Evolutionary conservation across 106 monocot species (phyloP).

Genomic region (Dioscorea dumetorum): DNA sequence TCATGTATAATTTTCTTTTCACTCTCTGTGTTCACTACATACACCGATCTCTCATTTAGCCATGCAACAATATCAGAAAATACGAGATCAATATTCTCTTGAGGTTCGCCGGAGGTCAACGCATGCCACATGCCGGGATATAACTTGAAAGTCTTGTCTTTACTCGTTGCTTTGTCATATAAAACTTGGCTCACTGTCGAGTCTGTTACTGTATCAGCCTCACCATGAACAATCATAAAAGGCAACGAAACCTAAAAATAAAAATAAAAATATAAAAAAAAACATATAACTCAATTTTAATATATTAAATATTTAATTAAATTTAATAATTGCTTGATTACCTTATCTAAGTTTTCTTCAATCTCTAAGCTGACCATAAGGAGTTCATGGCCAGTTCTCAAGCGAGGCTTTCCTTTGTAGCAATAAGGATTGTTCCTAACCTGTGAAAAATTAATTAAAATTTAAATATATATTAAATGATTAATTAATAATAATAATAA

Average conservation of each 20-base stretch:
- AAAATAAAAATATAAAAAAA: no score
- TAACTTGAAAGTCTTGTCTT: conserved; percentile 59
- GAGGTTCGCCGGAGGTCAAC: conserved; percentile 56
- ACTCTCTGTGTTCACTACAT: conserved; percentile 5
- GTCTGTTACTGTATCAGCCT: conserved; percentile 57
- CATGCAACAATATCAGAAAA: conserved; percentile 60
- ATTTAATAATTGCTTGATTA: neutral
- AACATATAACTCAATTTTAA: no score
- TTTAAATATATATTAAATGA: neutral
- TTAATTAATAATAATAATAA: neutral
- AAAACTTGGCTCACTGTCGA: conserved; percentile 41
- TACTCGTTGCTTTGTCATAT: conserved; percentile 39
- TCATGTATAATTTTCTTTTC: conserved; percentile 22
- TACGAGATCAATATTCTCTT: conserved; percentile 53
- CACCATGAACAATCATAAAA: conserved; percentile 67
- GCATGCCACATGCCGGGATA: conserved; percentile 86
- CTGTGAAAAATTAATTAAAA: conserved; percentile 7
- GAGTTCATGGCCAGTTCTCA: conserved; percentile 44
- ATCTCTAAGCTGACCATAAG: conserved; percentile 37
- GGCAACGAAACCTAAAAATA: conserved; percentile 49
- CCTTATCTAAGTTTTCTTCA: conserved; percentile 40
- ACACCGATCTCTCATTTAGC: conserved; percentile 31
- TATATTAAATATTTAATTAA: no score
- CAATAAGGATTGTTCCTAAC: conserved; percentile 36
- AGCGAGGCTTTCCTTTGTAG: conserved; percentile 55